Base-by-base conservation (phyloP, 495 filamentous ascomycete genomes). In the Annulohypoxylon moriforme region DNA sequence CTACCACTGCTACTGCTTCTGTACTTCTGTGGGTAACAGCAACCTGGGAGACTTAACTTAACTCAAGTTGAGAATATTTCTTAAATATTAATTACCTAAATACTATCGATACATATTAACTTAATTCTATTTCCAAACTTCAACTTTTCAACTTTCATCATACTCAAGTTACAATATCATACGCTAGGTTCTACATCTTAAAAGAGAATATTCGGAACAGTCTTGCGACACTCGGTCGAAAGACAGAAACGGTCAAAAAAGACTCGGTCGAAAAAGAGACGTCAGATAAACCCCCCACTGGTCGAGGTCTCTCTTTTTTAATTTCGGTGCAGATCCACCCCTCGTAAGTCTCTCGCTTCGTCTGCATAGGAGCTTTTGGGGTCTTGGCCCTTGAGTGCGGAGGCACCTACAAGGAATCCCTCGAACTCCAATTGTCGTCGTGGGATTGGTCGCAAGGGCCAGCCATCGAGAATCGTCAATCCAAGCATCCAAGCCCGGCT, bases 301-400 rank as follows among this genome's bases (percentile, higher is more conserved):
- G 64, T 68, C 64, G 52, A 64, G 46, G 60, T 67, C 55, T 64
- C 25, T 64, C 24, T n/a, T 53, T 57, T 64, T 68, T 72, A 72
- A 72, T 75, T 72, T 75, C 72, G 64, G 64, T 67, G 73, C 69
- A 75, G 73, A 75, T 75, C 73, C 73, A 75, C 73, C 69, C 73
- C 68, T 74, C 71, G 57, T 59, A 38, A 57, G 57, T 60, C 69
- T 75, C 73, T 75, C 73, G 73, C 73, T 73, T 75, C 73, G 72
- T 64, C 68, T 70, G 68, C 72, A 71, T 60, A 61, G 60, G 67
- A 68, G 67, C 59, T 67, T 65, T 67, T 67, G 63, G 60, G 63
- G 68, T 64, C 72, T 71, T 71, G 52, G 60, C 36, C 36, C 14
- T 4, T 40, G 58, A 71, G 71, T 74, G 71, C 67, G 72, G 67